Evolutionary conservation across 2,329 filamentous ascomycete genomes (phyloP), one percentile per base, ranked within the genome.

Genomic region (Trichophyton simii): DNA sequence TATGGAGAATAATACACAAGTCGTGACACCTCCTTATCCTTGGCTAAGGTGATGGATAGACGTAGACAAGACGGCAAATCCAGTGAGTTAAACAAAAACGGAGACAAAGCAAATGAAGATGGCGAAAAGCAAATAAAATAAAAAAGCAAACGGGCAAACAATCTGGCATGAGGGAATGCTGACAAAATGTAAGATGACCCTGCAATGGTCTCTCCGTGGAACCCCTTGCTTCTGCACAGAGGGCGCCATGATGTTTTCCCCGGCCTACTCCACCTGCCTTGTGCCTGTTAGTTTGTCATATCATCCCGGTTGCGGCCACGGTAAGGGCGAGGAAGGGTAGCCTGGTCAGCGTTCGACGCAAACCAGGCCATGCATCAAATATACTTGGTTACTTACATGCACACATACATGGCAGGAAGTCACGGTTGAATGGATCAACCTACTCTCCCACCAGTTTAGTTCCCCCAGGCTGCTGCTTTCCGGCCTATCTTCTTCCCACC

Each of bases 131-230:
- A 18, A 18, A 18, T 18, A 18, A 1, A 18, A 18, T 18, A 36
- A 25, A 28, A 18, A 28, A 42, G 25, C 5, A 31, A 31, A 31
- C 5, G 28, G 15, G 18, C 18, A 22, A 22, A 22, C 11, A 15
- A 46, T 38, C 50, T 52, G 22, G 36, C 50, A 60, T 38, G 22
- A 34, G 55, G 28, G 58, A 58, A 36, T 22, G 72, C 82, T 71
- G 77, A 92, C 89, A 76, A 95, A 91, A 74, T 95, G 89, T 64
- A 95, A 76, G 70, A 95, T 87, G 70, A 89, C 78, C 68, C 88
- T 82, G 68, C 80, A 60, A 46, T 63, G 59, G 61, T 63, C 62
- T 57, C 34, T 60, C 36, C 57, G 58, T 44, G 50, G 25, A 54
- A 31, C 22, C 50, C 50, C 50, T 54, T 31, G 50, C 22, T 54